phyloP scores from a whole-genome alignment of 192 early-diverging fungal species.

The Oehlia diaphana region DNA sequence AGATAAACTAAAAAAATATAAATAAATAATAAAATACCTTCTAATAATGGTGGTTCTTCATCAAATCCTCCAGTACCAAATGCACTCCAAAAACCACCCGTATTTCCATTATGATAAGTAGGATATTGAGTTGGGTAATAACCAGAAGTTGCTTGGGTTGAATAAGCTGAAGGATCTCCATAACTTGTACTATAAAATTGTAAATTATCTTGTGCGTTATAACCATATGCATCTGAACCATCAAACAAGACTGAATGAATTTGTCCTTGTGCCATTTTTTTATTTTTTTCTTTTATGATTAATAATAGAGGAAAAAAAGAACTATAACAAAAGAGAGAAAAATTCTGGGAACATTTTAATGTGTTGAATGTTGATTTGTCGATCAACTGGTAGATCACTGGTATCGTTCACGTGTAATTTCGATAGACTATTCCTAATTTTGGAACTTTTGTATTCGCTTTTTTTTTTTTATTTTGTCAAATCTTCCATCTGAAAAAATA shows the following conservation, averaged over 20 bases:
- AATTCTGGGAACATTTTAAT: too few relatives aligned
- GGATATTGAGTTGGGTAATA: background rate
- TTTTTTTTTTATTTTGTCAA: too few relatives aligned
- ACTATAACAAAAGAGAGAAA: too few relatives aligned
- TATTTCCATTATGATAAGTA: conserved; percentile 13
- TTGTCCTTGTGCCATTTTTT: background rate
- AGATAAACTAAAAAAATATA: conserved; percentile 4
- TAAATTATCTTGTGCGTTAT: conserved; percentile 41
- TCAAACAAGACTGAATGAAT: conserved; percentile 26
- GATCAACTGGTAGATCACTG: too few relatives aligned
- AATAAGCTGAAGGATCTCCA: conserved; percentile 43
- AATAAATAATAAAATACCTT: conserved; percentile 53
- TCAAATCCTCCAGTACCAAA: conserved; percentile 92
- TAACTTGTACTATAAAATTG: conserved; percentile 59
- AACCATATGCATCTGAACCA: background rate
- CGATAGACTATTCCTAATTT: too few relatives aligned
- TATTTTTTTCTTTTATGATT: background rate
- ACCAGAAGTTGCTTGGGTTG: conserved; percentile 25
- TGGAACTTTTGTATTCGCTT: too few relatives aligned
- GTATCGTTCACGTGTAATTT: too few relatives aligned
- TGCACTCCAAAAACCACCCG: conserved; percentile 60
- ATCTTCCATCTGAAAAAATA: too few relatives aligned
- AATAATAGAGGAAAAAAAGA: background rate
- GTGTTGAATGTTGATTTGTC: too few relatives aligned
- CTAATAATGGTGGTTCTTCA: conserved; percentile 91